Evolutionary conservation across 2,329 filamentous ascomycete genomes (phyloP).

Genomic region (Cercospora sp.): DNA sequence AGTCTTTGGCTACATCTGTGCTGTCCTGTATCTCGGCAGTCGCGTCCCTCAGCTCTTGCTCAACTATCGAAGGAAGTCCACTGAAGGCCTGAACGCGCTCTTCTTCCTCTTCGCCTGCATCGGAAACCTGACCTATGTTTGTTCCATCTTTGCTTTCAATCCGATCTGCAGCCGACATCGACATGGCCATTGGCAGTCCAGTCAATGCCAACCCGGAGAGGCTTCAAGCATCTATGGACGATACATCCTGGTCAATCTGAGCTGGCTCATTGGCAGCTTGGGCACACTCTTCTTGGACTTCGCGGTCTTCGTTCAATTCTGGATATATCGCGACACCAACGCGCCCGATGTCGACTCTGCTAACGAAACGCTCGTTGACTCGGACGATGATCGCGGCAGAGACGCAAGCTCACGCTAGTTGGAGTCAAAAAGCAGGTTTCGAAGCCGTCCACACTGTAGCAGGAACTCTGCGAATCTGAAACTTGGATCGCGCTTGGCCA

Average conservation of each 20-base stretch:
- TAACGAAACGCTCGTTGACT: slow-evolving; percentile 12
- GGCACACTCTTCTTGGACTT: slow-evolving; percentile 84
- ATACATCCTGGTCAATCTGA: slow-evolving; percentile 87
- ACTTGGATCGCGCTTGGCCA: neutral
- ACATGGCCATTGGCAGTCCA: slow-evolving; percentile 39
- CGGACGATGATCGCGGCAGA: slow-evolving; percentile 34
- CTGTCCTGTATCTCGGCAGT: slow-evolving; percentile 82
- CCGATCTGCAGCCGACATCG: slow-evolving; percentile 59
- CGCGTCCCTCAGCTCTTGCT: slow-evolving; percentile 87
- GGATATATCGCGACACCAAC: slow-evolving; percentile 66
- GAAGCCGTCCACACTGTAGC: neutral
- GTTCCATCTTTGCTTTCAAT: slow-evolving; percentile 88
- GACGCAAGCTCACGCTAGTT: slow-evolving; percentile 29
- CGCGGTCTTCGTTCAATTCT: slow-evolving; percentile 88
- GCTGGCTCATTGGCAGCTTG: slow-evolving; percentile 86
- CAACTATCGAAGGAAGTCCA: slow-evolving; percentile 89
- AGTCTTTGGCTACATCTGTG: slow-evolving; percentile 90
- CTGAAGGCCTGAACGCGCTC: slow-evolving; percentile 86
- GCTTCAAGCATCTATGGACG: slow-evolving; percentile 66
- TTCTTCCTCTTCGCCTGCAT: slow-evolving; percentile 97
- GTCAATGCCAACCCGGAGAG: slow-evolving; percentile 65
- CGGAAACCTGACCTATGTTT: slow-evolving; percentile 89
- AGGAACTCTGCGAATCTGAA: neutral
- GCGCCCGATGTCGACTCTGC: slow-evolving; percentile 21
- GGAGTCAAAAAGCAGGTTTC: slow-evolving; percentile 3